Evolutionary conservation across 441 rosid genomes (phyloP), one percentile per base, ranked within the genome.

Genomic region (Pelargonium myrrhifolium): DNA sequence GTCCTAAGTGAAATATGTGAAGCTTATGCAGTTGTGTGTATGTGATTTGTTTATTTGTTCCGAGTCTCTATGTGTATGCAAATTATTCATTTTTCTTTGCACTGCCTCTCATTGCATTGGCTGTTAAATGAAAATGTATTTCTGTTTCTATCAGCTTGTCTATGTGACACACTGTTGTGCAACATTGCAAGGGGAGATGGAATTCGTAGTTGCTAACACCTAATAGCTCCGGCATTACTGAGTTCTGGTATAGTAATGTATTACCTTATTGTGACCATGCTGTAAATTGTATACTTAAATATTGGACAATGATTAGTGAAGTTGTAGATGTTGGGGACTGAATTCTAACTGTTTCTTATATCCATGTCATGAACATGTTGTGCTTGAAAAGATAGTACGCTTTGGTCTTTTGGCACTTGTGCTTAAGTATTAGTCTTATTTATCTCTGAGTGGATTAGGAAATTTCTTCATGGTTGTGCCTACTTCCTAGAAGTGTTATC

Each of bases 111-210:
- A 39, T 6, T 39, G 43, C 31, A 3, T 56, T 56, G 28, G 26
- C 21, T 56, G 61, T 56, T 24, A 56, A 56, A 56, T 56, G 61
- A 56, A 56, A 8, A 56, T 21, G 20, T 56, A 20, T 56, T 56
- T 56, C 3, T 20, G 26, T 20, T 56, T 21, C 20, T 11, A 56
- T 20, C 26, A 56, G 28, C 12, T 56, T 18, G 26, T 20, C 28
- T 56, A 21, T 20, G 61, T 21, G 20, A 56, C 21, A 8, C 21
- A 56, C 61, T 11, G 9, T 22, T 21, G 11, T 56, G 28, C 61
- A 20, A 56, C 61, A 56, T 20, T 56, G 2, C 20, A 21, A 21
- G 11, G 10, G 4, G 24, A 6, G 24, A 11, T 21, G 7, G 61
- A 18, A 56, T 56, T 21, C 61, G 20, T 17, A 8, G 61, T 20